These are phyloP conservation scores for Volvox africanus DNA, from an alignment of 139 green algal species.

Conservation along the genomic window DNA sequence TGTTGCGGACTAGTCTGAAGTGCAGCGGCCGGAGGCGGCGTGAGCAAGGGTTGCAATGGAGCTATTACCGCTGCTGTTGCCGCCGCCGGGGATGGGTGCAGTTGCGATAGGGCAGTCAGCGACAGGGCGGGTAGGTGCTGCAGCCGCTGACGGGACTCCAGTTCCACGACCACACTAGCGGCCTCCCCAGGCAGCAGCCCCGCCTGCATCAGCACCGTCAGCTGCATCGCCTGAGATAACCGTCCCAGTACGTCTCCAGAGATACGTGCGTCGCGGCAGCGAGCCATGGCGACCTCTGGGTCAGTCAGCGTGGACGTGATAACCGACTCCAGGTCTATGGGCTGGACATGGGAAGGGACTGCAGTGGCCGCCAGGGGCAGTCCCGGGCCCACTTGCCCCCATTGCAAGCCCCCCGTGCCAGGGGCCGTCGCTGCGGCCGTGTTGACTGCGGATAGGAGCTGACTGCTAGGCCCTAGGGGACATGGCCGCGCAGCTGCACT, in stretches of 20 bases:
- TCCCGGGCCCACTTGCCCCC: neutral
- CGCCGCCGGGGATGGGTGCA: neutral
- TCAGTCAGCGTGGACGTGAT: neutral
- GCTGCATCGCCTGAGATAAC: slow-evolving; percentile 31
- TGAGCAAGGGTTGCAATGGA: neutral
- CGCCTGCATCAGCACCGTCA: slow-evolving; percentile 40
- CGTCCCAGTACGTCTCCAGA: slow-evolving; percentile 5
- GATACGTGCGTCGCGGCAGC: neutral
- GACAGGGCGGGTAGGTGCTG: neutral
- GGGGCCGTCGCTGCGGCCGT: neutral
- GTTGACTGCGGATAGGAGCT: slow-evolving; percentile 9
- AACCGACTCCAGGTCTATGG: neutral
- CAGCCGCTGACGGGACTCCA: slow-evolving; percentile 32
- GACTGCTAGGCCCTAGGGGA: neutral
- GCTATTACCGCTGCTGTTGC: neutral
- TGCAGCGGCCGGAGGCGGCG: no score
- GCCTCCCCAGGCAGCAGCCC: slow-evolving; percentile 25
- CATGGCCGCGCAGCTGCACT: neutral
- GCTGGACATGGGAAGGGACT: neutral
- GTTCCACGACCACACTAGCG: slow-evolving; percentile 35
- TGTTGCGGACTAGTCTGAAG: neutral
- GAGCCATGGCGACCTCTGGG: neutral
- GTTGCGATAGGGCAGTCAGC: neutral
- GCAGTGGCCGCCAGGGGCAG: neutral
- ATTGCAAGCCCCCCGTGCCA: neutral